These are phyloP conservation scores for Paecilomyces formosus DNA, from an alignment of 2,329 filamentous ascomycete genomes.

Conservation along the genomic window DNA sequence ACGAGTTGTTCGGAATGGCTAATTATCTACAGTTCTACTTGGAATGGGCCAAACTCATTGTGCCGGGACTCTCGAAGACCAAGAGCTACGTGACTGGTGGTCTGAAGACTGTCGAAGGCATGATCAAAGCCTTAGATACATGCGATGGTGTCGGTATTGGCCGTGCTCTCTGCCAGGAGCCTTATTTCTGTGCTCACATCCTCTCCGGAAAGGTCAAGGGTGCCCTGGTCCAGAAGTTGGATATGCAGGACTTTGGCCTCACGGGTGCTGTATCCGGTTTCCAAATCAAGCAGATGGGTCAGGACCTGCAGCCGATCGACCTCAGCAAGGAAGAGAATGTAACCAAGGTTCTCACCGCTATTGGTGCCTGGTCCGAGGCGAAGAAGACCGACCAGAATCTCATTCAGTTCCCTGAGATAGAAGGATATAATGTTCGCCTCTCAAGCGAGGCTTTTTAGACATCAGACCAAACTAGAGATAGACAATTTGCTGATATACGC, in stretches of 20 bases:
- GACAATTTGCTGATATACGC: not conserved
- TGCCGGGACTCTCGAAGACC: slow-evolving; percentile 43
- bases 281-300: slow-evolving; percentile 47
- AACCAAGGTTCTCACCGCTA: slow-evolving; percentile 1
- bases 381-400: not conserved
- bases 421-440: not conserved
- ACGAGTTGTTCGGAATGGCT: not conserved
- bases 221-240: slow-evolving; percentile 41
- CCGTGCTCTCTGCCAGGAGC: slow-evolving; percentile 47
- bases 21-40: slow-evolving; percentile 43
- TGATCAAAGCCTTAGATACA: slow-evolving; percentile 50
- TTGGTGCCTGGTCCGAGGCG: not conserved
- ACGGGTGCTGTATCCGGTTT: slow-evolving; percentile 41
- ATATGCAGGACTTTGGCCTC: slow-evolving; percentile 47
- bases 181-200: slow-evolving; percentile 21
- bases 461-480: not conserved
- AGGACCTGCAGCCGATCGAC: slow-evolving; percentile 48
- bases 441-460: not conserved
- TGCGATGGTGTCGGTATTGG: slow-evolving; percentile 57
- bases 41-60: slow-evolving; percentile 50
- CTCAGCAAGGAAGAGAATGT: slow-evolving; percentile 42
- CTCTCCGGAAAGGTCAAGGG: slow-evolving; percentile 33
- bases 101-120: slow-evolving; percentile 47
- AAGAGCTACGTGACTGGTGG: slow-evolving; percentile 55
- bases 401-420: not conserved